phyloP scores from a whole-genome alignment of 73 alveolate genomes.

The Breviolum minutum region DNA sequence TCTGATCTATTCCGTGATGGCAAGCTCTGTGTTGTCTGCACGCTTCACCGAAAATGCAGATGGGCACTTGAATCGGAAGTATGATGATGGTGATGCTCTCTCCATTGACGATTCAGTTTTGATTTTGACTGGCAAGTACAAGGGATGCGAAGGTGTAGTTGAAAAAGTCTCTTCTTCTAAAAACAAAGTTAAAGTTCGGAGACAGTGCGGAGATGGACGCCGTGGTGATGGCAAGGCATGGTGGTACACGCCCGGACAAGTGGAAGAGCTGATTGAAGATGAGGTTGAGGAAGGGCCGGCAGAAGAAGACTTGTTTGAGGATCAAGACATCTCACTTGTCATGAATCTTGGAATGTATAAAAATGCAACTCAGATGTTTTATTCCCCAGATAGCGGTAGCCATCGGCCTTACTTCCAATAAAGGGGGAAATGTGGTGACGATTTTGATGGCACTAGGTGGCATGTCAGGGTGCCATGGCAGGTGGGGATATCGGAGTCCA shows the following conservation, averaged over 20 bases:
- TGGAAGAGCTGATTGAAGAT: background rate
- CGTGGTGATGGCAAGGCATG: background rate
- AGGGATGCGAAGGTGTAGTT: constrained; percentile 12
- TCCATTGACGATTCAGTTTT: background rate
- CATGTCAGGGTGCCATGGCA: background rate
- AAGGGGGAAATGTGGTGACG: too few species aligned
- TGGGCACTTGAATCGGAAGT: background rate
- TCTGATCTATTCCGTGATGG: background rate
- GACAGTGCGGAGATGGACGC: constrained; percentile 7
- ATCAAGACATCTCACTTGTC: background rate
- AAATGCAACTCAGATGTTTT: background rate
- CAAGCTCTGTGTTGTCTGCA: background rate
- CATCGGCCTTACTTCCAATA: too few species aligned
- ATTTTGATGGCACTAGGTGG: too few species aligned
- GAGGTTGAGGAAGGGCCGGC: background rate
- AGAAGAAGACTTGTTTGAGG: background rate
- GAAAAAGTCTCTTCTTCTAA: background rate
- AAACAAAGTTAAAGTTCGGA: constrained; percentile 34
- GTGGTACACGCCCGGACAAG: constrained; percentile 77
- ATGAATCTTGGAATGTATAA: background rate
- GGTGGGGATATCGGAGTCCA: background rate
- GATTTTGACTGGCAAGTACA: constrained; percentile 48
- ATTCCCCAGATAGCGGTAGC: too few species aligned
- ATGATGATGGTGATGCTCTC: constrained; percentile 22
- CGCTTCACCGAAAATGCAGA: background rate